Conservation (phyloP, 148 eudicot species). For the Oxyria digyna region DNA sequence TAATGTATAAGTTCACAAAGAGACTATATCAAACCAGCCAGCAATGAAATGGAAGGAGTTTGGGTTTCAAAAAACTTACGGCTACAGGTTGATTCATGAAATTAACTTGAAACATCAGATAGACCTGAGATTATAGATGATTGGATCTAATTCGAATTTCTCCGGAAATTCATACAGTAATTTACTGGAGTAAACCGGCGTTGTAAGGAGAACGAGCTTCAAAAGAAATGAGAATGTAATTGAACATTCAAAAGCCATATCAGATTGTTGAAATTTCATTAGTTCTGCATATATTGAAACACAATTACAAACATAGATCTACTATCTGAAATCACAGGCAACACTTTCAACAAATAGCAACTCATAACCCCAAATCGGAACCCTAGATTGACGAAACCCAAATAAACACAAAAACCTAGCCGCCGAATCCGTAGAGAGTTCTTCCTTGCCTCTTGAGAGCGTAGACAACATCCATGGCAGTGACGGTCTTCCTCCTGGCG, state of each 20-base stretch:
- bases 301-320: neutral
- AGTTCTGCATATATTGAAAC: neutral
- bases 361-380: neutral
- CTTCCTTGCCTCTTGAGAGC: slow-evolving; percentile 13
- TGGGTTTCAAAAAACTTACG: too few relatives aligned
- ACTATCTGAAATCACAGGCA: neutral
- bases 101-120: neutral
- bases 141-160: too few relatives aligned
- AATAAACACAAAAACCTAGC: neutral
- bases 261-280: neutral
- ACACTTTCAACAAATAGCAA: neutral
- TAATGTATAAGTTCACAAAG: too few relatives aligned
- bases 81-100: too few relatives aligned
- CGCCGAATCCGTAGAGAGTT: slow-evolving; percentile 12
- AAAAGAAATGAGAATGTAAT: too few relatives aligned
- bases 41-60: too few relatives aligned
- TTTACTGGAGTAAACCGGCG: too few relatives aligned
- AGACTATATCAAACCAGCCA: too few relatives aligned
- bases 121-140: neutral
- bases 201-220: too few relatives aligned
- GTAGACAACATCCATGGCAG: slow-evolving; percentile 12
- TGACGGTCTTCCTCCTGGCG: slow-evolving; percentile 15
- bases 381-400: neutral
- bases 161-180: too few relatives aligned
- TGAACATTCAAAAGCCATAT: neutral